phyloP scores from a whole-genome alignment of 179 eudicot species.

The Corrigiola litoralis region DNA sequence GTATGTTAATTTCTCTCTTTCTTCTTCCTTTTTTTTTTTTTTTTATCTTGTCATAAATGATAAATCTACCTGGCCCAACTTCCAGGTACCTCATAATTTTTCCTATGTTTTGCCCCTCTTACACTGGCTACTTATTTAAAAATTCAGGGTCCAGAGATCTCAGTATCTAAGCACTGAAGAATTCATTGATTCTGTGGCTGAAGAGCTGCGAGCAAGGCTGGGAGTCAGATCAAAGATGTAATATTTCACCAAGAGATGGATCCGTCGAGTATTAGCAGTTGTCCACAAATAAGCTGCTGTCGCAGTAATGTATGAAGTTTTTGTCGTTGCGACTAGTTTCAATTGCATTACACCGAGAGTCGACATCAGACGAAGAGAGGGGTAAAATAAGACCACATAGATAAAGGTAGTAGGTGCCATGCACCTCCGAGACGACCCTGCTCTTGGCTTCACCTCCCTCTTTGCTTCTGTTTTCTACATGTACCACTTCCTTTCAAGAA shows the following conservation, averaged over 20 bases:
- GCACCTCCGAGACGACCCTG: too few species aligned
- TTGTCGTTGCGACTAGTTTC: too few species aligned
- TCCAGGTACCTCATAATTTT: background rate
- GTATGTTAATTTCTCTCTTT: constrained; percentile 22
- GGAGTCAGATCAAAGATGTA: constrained; percentile 31
- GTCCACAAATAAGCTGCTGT: background rate
- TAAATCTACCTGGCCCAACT: too few species aligned
- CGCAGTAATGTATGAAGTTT: too few species aligned
- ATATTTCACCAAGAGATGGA: background rate
- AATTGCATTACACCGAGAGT: too few species aligned
- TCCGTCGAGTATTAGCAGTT: background rate
- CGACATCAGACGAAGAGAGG: too few species aligned
- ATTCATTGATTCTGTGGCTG: constrained; percentile 65
- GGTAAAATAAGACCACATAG: too few species aligned
- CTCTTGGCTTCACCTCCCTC: too few species aligned
- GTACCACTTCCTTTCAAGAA: too few species aligned
- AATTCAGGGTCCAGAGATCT: constrained; percentile 35
- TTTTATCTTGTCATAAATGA: too few species aligned
- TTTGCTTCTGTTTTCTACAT: too few species aligned
- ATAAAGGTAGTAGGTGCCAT: too few species aligned
- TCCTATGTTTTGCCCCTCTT: background rate
- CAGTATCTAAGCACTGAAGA: constrained; percentile 55
- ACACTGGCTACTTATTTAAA: background rate
- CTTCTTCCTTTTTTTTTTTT: background rate
- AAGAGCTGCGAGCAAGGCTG: constrained; percentile 41